These are phyloP conservation scores for Scedosporium minutisporum DNA, from an alignment of 2,329 filamentous ascomycete genomes.

Conservation along the genomic window DNA sequence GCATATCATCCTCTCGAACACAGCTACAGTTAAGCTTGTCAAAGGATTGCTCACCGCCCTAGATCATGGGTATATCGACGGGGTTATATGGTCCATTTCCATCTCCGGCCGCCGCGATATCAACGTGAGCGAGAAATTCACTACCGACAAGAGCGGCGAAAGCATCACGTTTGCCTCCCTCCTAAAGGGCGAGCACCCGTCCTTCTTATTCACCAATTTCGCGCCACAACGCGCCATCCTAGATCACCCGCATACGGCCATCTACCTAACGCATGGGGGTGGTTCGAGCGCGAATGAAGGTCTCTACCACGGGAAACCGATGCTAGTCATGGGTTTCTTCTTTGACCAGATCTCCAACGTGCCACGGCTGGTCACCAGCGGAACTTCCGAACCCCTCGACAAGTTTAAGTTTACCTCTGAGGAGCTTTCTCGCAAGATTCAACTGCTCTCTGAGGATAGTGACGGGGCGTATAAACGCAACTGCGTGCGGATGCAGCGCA, in stretches of 20 bases:
- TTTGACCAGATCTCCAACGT: conserved; percentile 28
- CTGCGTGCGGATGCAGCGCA: background rate
- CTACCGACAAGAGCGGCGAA: background rate
- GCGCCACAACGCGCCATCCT: background rate
- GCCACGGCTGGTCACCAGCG: background rate
- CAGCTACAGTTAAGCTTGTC: background rate
- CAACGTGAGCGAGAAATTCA: background rate
- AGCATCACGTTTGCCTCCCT: background rate
- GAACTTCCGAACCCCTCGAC: background rate
- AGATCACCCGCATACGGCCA: background rate
- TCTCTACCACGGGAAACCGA: conserved; percentile 22
- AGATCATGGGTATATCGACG: background rate
- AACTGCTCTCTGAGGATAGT: background rate
- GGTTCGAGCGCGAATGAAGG: conserved; percentile 15
- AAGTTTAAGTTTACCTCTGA: background rate
- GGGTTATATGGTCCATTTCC: background rate
- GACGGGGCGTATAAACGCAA: background rate
- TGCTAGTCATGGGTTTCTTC: conserved; percentile 27
- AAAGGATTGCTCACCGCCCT: background rate
- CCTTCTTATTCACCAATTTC: background rate
- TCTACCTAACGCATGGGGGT: conserved; percentile 4
- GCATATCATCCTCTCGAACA: background rate
- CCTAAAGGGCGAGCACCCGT: background rate
- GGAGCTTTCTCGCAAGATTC: background rate
- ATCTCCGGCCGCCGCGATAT: too few relatives aligned